Percentiles rank a stretch among this genome's conserved stretches.
These are phyloP conservation scores for Lecanosticta acicola DNA, from an alignment of 2,329 filamentous ascomycete genomes.

Conservation along the genomic window DNA sequence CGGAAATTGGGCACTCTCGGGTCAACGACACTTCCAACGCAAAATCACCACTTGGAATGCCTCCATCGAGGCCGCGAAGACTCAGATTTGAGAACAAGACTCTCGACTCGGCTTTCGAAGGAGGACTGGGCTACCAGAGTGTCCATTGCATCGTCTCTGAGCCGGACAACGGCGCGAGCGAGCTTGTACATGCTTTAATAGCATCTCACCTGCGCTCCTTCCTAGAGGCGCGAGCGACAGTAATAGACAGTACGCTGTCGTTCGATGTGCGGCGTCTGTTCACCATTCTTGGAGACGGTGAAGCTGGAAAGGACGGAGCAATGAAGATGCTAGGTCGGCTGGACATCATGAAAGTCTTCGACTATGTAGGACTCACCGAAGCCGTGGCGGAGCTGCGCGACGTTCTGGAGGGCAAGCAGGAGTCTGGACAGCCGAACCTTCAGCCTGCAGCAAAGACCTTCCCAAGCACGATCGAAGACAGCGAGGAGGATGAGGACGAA, in stretches of 20 bases:
- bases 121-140: slow-evolving; percentile 35
- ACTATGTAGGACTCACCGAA: slow-evolving; percentile 45
- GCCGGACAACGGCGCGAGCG: slow-evolving; percentile 18
- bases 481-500: slow-evolving; percentile 35
- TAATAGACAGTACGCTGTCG: slow-evolving; percentile 44
- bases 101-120: slow-evolving; percentile 35
- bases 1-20: background rate
- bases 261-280: slow-evolving; percentile 41
- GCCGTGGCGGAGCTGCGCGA: slow-evolving; percentile 41
- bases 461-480: slow-evolving; percentile 31
- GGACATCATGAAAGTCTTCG: slow-evolving; percentile 48
- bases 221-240: slow-evolving; percentile 30
- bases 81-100: slow-evolving; percentile 31
- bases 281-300: slow-evolving; percentile 4
- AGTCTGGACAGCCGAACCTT: background rate
- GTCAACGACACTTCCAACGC: background rate
- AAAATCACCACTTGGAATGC: too few relatives aligned
- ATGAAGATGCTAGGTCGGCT: slow-evolving; percentile 39
- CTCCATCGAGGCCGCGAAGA: background rate
- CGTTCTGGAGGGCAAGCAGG: slow-evolving; percentile 22
- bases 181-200: slow-evolving; percentile 35
- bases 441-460: background rate
- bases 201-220: slow-evolving; percentile 35
- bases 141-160: slow-evolving; percentile 36
- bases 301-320: slow-evolving; percentile 28